phyloP scores from a whole-genome alignment of 176 grass and related monocot species.

The Elymus sibiricus region DNA sequence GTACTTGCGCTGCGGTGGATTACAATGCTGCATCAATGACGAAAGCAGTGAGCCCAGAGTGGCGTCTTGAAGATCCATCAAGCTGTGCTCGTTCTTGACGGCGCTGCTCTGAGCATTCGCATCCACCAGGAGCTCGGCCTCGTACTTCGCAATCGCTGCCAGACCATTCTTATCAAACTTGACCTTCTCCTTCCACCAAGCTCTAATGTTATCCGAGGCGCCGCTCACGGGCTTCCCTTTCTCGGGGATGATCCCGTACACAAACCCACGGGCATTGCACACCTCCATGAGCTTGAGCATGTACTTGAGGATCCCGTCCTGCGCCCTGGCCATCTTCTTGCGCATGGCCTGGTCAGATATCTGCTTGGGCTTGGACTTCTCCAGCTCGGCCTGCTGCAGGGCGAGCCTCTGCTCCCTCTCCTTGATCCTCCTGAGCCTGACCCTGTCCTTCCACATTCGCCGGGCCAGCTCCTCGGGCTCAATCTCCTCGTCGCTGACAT shows the following conservation, averaged over 20 bases:
- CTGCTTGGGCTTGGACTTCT: conserved; percentile 54
- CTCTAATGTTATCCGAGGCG: conserved; percentile 88
- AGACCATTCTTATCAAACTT: conserved; percentile 98
- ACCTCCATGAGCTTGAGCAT: conserved; percentile 98
- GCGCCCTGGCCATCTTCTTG: conserved; percentile 93
- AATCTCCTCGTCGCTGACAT: conserved; percentile 97
- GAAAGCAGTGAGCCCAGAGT: conserved; percentile 89
- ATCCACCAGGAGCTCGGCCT: conserved; percentile 55
- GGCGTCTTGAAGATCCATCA: conserved; percentile 97
- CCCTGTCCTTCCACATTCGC: conserved; percentile 93
- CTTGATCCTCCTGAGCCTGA: conserved; percentile 85
- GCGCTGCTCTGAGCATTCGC: conserved; percentile 37
- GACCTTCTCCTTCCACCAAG: conserved; percentile 99
- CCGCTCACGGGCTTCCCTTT: conserved; percentile 95
- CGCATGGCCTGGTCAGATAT: conserved; percentile 82
- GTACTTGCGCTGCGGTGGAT: conserved; percentile 85
- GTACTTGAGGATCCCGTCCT: conserved; percentile 96
- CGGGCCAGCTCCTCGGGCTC: conserved; percentile 68
- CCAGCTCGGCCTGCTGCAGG: conserved; percentile 31
- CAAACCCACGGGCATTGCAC: conserved; percentile 81
- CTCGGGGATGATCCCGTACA: conserved; percentile 90
- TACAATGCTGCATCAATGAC: conserved; percentile 91
- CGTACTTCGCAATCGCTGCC: conserved; percentile 68
- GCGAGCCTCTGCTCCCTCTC: conserved; percentile 58
- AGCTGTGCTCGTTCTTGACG: conserved; percentile 46